A percentile compares a stretch with the other conserved stretches of the same genome.
These are phyloP conservation scores for Ilex asprella DNA, from an alignment of 257 asterid genomes.

Conservation along the genomic window DNA sequence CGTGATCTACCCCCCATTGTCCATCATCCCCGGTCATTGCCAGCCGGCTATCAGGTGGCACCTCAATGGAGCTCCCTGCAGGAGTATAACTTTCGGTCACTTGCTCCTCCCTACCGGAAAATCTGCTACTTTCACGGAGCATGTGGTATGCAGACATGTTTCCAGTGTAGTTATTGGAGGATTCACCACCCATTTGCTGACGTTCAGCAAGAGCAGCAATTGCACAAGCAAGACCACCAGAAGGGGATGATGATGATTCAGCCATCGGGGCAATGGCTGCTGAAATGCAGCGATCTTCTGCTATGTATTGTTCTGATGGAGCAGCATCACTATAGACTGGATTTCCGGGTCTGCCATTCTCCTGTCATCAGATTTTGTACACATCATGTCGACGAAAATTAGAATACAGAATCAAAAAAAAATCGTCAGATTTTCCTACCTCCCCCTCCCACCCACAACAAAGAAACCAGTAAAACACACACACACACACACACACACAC, in stretches of 20 bases:
- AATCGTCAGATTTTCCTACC: no score
- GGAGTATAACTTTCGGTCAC: conserved; percentile 41
- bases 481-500: no score
- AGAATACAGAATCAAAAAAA: no score
- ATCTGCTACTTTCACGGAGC: conserved; percentile 34
- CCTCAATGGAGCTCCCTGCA: conserved; percentile 26
- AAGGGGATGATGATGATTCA: conserved; percentile 70
- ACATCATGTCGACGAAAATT: no score
- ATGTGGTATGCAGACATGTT: conserved; percentile 29
- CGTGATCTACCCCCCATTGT: conserved; percentile 34
- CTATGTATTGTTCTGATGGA: conserved; percentile 38
- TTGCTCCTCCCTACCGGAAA: conserved; percentile 35
- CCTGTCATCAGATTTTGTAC: conserved; percentile 32
- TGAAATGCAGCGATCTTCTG: conserved; percentile 33
- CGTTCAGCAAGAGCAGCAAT: conserved; percentile 95
- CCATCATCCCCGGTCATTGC: conserved; percentile 26
- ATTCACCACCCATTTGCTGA: conserved; percentile 55
- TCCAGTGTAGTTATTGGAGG: conserved; percentile 37
- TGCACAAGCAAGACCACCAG: conserved; percentile 88
- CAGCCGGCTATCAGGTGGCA: conserved; percentile 39
- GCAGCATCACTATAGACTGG: conserved; percentile 29
- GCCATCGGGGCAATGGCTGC: conserved; percentile 23
- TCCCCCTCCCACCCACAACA: no score
- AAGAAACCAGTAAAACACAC: no score
- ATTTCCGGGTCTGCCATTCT: conserved; percentile 49